Base-by-base conservation (phyloP, 1,284 basidiomycete species). In the Irpex rosettiformis region DNA sequence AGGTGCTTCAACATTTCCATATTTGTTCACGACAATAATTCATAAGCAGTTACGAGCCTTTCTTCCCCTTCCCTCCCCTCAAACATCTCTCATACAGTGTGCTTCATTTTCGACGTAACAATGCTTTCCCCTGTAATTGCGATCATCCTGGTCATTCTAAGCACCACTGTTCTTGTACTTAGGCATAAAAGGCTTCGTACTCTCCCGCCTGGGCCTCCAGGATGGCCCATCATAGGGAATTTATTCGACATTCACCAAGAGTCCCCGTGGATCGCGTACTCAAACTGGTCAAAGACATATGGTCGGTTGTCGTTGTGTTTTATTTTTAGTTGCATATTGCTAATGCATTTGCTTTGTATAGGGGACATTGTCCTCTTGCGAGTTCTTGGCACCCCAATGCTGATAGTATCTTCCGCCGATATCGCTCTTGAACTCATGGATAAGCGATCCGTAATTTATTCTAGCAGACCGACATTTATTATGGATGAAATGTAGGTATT, bases 401-500 rank as follows among this genome's bases (percentile, higher is more conserved):
- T 57, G 10, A 45, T 57, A 10, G 18, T 57, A 22, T 37, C 47
- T 13, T 51, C 55, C 24, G 29, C 29, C 6, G 29, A 51, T 22
- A 21, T 49, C 16, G 45, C 55, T 11, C 24, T 24, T 8, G 56
- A 52, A 28, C 49, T 57, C n/a, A 49, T 57, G 13, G 33, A 52
- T 4, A 52, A 42, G 33, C 48, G 56, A 8, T 57, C 56, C 2
- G 37, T 24, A 3, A 52, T 43, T 18, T 57, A 57, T 30, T 52
- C 56, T 42, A 49, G 52, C 56, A 57, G 27, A 18, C 11, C 11
- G 21, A 24, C 48, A 16, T 51, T 24, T 21, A 24, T 51, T 8
- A 13, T 24, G 16, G 28, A n/a, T 27, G 37, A 25, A 70, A 30
- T 83, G 81, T 82, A 77, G 70, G 56, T n/a, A n/a, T n/a, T 71